Evolutionary conservation across 2,329 filamentous ascomycete species (phyloP).

Genomic region (Colletotrichum sidae): DNA sequence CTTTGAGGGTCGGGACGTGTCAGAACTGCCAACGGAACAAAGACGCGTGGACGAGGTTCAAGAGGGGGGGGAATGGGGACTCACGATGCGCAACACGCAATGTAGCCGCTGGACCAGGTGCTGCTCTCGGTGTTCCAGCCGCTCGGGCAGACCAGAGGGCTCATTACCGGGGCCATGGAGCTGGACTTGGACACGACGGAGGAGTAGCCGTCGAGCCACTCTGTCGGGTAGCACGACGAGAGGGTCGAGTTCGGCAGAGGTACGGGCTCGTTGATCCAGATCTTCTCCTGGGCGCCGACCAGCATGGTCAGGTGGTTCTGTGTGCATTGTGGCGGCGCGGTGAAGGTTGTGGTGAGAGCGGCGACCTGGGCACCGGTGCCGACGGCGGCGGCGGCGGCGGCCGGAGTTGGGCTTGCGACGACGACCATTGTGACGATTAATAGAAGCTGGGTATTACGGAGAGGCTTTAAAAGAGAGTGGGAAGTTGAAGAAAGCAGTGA

Average conservation of each 20-base stretch:
- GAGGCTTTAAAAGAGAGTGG: no score
- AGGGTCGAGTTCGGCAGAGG: constrained; percentile 31
- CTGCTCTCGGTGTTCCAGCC: constrained; percentile 33
- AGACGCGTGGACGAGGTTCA: no score
- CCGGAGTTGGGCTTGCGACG: no score
- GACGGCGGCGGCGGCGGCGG: no score
- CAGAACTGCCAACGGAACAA: not conserved
- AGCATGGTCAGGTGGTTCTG: constrained; percentile 35
- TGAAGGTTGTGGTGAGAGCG: constrained; percentile 33
- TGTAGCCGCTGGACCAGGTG: constrained; percentile 32
- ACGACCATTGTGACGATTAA: no score
- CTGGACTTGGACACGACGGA: constrained; percentile 29
- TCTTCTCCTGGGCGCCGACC: constrained; percentile 35
- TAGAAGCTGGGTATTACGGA: no score
- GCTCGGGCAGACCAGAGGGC: constrained; percentile 28
- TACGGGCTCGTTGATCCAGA: constrained; percentile 34
- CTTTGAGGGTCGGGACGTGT: not conserved
- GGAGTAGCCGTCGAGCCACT: constrained; percentile 29
- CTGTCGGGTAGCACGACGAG: constrained; percentile 29
- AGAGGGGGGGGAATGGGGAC: not conserved
- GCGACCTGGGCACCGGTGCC: not conserved
- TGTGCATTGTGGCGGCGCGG: constrained; percentile 25
- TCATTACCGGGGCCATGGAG: constrained; percentile 33
- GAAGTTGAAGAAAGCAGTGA: no score
- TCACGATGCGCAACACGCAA: constrained; percentile 32